These are phyloP conservation scores for Blastocystis sp. DNA, from an alignment of 352 stramenopile genomes.

Conservation along the genomic window DNA sequence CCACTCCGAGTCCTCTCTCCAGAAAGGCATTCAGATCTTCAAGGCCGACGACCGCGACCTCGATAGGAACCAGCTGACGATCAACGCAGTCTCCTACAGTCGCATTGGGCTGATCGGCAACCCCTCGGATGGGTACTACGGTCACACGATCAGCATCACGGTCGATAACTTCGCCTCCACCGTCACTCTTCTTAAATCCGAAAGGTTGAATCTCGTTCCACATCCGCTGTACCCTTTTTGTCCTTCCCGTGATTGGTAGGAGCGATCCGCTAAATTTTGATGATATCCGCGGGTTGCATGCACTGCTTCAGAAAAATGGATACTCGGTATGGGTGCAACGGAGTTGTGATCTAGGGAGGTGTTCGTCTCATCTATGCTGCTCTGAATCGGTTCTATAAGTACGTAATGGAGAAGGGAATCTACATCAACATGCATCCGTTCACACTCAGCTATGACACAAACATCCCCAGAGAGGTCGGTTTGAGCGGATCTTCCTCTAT, in stretches of 20 bases:
- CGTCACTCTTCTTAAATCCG: background rate
- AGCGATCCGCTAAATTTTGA: constrained; percentile 64
- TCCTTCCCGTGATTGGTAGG: background rate
- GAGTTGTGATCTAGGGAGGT: constrained; percentile 62
- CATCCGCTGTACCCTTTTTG: constrained; percentile 62
- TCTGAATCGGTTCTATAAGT: constrained; percentile 66
- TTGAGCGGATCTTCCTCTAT: constrained; percentile 67
- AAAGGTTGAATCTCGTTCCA: constrained; percentile 59
- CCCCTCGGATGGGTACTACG: constrained; percentile 66
- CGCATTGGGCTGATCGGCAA: constrained; percentile 67
- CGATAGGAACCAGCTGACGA: background rate
- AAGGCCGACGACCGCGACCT: background rate
- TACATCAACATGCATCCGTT: constrained; percentile 63
- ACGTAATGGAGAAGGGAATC: constrained; percentile 60
- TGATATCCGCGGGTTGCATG: constrained; percentile 60
- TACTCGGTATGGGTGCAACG: background rate
- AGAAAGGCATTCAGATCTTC: background rate
- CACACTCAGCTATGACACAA: constrained; percentile 65
- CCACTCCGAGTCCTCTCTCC: background rate
- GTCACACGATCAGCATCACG: constrained; percentile 66
- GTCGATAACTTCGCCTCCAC: constrained; percentile 65
- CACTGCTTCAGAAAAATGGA: constrained; percentile 62
- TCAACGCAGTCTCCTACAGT: constrained; percentile 53
- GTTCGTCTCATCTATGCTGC: constrained; percentile 64
- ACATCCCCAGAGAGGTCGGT: constrained; percentile 66